Percentiles rank a stretch among this genome's conserved stretches.
phyloP scores from a whole-genome alignment of 1,139 yeast species.

The Petasospora fabianii region DNA sequence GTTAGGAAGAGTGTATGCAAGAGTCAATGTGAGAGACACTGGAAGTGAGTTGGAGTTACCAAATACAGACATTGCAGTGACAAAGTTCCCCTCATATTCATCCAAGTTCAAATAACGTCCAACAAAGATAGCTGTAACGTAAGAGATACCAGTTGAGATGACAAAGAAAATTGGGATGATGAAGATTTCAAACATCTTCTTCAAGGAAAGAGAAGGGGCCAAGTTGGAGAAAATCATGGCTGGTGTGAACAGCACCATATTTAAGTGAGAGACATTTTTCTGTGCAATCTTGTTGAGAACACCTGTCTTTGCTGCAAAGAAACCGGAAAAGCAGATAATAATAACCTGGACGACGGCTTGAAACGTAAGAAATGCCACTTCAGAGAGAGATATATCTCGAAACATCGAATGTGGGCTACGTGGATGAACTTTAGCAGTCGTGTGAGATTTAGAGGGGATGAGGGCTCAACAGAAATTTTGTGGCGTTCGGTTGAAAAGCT shows the following conservation, averaged over 20 bases:
- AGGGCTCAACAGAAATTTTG: neutral
- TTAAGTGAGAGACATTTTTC: constrained; percentile 56
- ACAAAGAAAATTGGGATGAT: constrained; percentile 66
- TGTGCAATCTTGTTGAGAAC: constrained; percentile 56
- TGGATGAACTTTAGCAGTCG: too few species aligned
- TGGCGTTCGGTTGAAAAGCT: neutral
- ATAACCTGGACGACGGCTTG: constrained; percentile 75
- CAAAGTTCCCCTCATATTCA: constrained; percentile 66
- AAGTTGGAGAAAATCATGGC: constrained; percentile 71
- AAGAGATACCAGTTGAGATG: constrained; percentile 58
- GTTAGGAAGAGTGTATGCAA: constrained; percentile 69
- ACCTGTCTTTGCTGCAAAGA: constrained; percentile 61
- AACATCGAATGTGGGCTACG: constrained; percentile 2
- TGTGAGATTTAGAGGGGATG: neutral
- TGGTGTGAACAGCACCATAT: constrained; percentile 75
- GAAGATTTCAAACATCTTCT: constrained; percentile 60
- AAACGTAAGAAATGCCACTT: constrained; percentile 55
- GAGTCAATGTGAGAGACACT: constrained; percentile 65
- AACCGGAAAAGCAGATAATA: constrained; percentile 65
- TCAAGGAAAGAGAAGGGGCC: constrained; percentile 62
- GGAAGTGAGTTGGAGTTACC: constrained; percentile 79
- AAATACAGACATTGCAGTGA: constrained; percentile 79
- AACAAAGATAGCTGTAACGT: constrained; percentile 46
- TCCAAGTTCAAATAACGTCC: constrained; percentile 47
- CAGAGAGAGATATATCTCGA: constrained; percentile 22